Base-by-base conservation (phyloP, 1,139 yeast species). In the Hansenula lynferdii region DNA sequence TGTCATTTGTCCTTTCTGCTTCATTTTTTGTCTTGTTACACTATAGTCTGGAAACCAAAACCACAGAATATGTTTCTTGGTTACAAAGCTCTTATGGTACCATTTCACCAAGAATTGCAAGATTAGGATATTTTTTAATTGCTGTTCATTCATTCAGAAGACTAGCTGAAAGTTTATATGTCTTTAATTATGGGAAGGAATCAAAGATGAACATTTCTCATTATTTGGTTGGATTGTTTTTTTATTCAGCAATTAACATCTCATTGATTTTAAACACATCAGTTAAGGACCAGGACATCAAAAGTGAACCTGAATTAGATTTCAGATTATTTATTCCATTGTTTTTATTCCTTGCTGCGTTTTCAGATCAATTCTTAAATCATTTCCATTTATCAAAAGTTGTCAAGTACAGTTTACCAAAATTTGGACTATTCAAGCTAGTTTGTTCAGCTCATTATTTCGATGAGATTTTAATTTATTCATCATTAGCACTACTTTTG, bases 401-500 rank as follows among this genome's bases (percentile, higher is more conserved):
- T 30, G 63, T 63, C 18, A 89, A 89, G 58, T 90, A 90, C 60
- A 65, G 80, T 0, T 54, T 75, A 25, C 97, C 97, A 0, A 54
- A 56, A 0, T 58, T 59, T 29, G 70, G 80, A 2, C 53, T 78
- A 34, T 82, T 86, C 57, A 58, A 58, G 29, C 51, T 54, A 12
- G 69, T 76, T 2, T 70, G 83, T 11, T 81, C 89, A 51, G 90
- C 97, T 0, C 97, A 90, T 58, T 90, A 89, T 52, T 65, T 82
- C 15, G 85, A 84, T 49, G 97, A 90, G 54, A 63, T 85, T 2
- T 41, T 74, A 22, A 72, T 89, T 16, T 90, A 90, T 51, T 34
- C 67, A 0, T 54, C 75, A 1, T 51, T 74, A 1, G 47, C 57
- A 4, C 34, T 59, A 0, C 46, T 59, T n/a, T 48, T 60, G 5